Percentiles rank a stretch among this genome's conserved stretches.
These are phyloP conservation scores for Populus hybrid DNA, from an alignment of 441 rosid genomes.

Conservation along the genomic window DNA sequence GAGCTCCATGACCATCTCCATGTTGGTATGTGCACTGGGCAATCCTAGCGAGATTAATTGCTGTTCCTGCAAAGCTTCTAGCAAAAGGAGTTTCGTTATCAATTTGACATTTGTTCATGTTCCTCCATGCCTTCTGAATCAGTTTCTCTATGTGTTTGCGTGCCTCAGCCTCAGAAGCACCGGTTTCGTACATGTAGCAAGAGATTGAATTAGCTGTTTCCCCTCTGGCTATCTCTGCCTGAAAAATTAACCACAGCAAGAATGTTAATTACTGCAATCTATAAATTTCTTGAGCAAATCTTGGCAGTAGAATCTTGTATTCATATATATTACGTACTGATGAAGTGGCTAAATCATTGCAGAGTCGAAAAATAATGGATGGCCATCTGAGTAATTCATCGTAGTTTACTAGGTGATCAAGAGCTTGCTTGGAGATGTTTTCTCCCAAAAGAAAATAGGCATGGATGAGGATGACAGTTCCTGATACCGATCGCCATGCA, in stretches of 20 bases:
- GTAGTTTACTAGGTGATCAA: conserved; percentile 19
- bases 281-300: not conserved
- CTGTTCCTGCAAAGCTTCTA: too few species aligned
- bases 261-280: not conserved
- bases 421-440: conserved; percentile 8
- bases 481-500: conserved; percentile 43
- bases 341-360: conserved; percentile 39
- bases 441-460: conserved; percentile 25
- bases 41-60: too few species aligned
- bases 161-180: not conserved
- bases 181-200: conserved; percentile 7
- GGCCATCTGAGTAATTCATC: conserved; percentile 28
- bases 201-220: conserved; percentile 27
- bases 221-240: not conserved
- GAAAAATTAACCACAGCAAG: conserved; percentile 1
- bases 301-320: not conserved
- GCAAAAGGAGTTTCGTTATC: too few species aligned
- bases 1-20: too few species aligned
- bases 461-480: conserved; percentile 28
- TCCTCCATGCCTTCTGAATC: not conserved
- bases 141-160: not conserved
- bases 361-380: conserved; percentile 37
- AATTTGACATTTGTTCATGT: not conserved
- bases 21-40: too few species aligned
- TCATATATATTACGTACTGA: conserved; percentile 15